Conservation (phyloP, 331 rosid species). For the Malus hybrid region DNA sequence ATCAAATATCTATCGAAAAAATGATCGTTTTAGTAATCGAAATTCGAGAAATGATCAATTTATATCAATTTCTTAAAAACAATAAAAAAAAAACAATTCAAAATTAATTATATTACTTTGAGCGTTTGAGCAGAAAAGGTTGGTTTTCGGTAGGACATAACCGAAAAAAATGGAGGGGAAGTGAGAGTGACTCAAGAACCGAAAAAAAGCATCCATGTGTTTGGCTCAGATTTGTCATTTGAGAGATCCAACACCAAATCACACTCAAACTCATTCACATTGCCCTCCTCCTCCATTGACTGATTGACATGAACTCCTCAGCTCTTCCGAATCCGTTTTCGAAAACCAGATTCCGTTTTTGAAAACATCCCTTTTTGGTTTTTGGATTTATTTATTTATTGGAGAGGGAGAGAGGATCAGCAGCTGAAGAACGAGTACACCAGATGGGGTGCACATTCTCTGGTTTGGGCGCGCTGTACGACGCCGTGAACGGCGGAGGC, state of each 20-base stretch:
- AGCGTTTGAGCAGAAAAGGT: not conserved
- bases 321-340: slow-evolving; percentile 31
- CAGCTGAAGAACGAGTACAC: not conserved
- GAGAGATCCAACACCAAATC: slow-evolving; percentile 25
- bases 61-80: no score
- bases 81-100: no score
- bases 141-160: not conserved
- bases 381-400: not conserved
- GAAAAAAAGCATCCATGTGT: slow-evolving; percentile 22
- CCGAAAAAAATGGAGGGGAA: not conserved
- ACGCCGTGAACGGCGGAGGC: slow-evolving; percentile 73
- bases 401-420: not conserved
- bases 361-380: not conserved
- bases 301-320: slow-evolving; percentile 49
- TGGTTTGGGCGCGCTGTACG: slow-evolving; percentile 78
- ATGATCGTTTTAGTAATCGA: no score
- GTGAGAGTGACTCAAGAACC: slow-evolving; percentile 1
- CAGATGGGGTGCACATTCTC: slow-evolving; percentile 92
- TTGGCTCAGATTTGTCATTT: slow-evolving; percentile 21
- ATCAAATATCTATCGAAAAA: no score
- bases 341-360: slow-evolving; percentile 46
- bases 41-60: no score
- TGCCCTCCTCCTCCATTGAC: not conserved
- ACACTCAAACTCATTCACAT: not conserved
- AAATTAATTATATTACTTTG: not conserved